Evolutionary conservation across 768 basidiomycete species (phyloP).

Genomic region (Mrakia frigida): DNA sequence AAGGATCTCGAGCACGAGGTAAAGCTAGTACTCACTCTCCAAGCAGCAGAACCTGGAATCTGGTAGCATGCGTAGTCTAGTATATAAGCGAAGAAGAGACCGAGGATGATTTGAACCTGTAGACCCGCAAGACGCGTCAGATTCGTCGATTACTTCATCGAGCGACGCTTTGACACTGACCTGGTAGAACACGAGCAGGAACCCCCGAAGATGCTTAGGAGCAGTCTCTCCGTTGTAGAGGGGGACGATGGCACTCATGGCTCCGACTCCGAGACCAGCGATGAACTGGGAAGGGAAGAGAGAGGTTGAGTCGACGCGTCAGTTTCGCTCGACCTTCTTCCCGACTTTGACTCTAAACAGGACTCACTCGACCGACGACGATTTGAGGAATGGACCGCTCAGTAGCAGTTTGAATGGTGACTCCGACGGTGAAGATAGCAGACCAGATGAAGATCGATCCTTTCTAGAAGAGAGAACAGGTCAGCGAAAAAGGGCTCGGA

Average conservation of each 20-base stretch:
- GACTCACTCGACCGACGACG: slow-evolving; percentile 50
- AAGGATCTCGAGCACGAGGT: background rate
- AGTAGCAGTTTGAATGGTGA: slow-evolving; percentile 54
- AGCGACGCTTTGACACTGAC: too few species aligned
- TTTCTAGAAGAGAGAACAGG: slow-evolving; percentile 37
- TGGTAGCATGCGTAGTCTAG: slow-evolving; percentile 62
- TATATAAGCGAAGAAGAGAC: slow-evolving; percentile 64
- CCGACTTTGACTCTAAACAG: background rate
- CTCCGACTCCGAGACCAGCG: slow-evolving; percentile 71
- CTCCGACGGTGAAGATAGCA: slow-evolving; percentile 51
- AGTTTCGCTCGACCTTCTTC: background rate
- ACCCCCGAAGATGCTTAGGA: slow-evolving; percentile 67
- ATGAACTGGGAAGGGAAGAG: slow-evolving; percentile 54
- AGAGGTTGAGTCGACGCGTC: background rate
- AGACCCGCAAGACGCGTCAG: background rate
- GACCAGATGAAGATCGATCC: slow-evolving; percentile 74
- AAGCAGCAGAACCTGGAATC: slow-evolving; percentile 58
- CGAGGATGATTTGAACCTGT: slow-evolving; percentile 37
- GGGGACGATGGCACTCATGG: slow-evolving; percentile 55
- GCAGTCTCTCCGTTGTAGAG: slow-evolving; percentile 74
- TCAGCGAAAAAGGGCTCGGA: background rate
- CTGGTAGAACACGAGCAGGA: slow-evolving; percentile 67
- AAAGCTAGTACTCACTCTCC: slow-evolving; percentile 48
- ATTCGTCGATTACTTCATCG: too few species aligned
- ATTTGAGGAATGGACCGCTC: slow-evolving; percentile 59